phyloP scores from a whole-genome alignment of 495 filamentous ascomycete genomes.

The Sabuloglossum arenarium region DNA sequence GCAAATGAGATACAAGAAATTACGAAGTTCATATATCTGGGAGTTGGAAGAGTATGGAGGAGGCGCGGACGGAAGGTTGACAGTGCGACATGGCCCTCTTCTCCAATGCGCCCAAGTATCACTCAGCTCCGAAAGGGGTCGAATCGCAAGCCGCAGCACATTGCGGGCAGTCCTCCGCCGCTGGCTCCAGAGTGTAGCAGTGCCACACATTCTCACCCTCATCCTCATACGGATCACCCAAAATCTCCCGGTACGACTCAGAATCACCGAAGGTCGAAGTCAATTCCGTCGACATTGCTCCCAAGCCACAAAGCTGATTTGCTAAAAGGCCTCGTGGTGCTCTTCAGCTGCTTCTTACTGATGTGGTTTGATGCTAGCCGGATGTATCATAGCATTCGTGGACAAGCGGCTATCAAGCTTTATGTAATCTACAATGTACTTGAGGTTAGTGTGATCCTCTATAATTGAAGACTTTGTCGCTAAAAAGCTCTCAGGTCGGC shows the following conservation, averaged over 20 bases:
- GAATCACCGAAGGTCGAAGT: conserved; percentile 54
- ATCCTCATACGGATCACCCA: neutral
- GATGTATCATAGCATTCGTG: conserved; percentile 96
- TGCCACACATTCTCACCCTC: neutral
- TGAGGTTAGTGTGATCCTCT: conserved; percentile 30
- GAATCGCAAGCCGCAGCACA: conserved; percentile 1
- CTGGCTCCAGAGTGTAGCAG: conserved; percentile 9
- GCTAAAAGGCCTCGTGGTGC: conserved; percentile 67
- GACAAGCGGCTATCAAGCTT: conserved; percentile 89
- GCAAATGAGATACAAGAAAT: conserved; percentile 45
- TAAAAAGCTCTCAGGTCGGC: conserved; percentile 24
- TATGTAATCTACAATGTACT: conserved; percentile 98
- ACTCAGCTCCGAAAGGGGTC: conserved; percentile 4
- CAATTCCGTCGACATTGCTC: conserved; percentile 59
- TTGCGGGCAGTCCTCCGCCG: neutral
- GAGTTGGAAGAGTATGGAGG: conserved; percentile 56
- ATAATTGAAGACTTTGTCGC: neutral
- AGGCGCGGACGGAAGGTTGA: conserved; percentile 12
- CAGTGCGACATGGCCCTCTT: neutral
- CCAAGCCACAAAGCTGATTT: conserved; percentile 91
- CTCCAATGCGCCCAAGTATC: neutral
- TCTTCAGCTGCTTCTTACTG: conserved; percentile 61
- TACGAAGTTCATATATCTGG: conserved; percentile 49
- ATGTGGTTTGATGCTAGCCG: conserved; percentile 89
- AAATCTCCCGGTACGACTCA: neutral